phyloP scores from a whole-genome alignment of 169 alveolate species.

The Ichthyophthirius multifiliis region DNA sequence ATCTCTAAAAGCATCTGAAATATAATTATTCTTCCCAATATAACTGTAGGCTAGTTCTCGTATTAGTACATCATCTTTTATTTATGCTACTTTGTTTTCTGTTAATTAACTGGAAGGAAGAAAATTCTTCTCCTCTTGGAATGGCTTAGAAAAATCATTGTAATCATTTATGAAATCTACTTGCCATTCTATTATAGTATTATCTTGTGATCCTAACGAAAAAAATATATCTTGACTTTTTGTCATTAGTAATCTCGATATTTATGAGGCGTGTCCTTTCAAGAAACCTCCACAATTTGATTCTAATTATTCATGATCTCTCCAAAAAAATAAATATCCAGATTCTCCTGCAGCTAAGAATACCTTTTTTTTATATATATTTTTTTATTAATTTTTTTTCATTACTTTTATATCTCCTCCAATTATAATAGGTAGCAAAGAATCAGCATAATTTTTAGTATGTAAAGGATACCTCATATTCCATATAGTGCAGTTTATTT shows the following conservation, averaged over 20 bases:
- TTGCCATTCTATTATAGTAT: slow-evolving; percentile 46
- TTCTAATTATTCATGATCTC: slow-evolving; percentile 49
- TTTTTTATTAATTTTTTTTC: not conserved
- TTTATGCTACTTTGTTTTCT: not conserved
- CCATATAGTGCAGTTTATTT: slow-evolving; percentile 58
- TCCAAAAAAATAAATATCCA: slow-evolving; percentile 60
- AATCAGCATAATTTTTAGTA: slow-evolving; percentile 34
- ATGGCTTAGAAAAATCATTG: slow-evolving; percentile 45
- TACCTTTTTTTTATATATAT: slow-evolving; percentile 7
- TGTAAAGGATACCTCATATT: slow-evolving; percentile 53
- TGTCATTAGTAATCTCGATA: slow-evolving; percentile 45
- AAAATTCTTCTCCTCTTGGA: slow-evolving; percentile 21
- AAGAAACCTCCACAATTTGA: slow-evolving; percentile 56
- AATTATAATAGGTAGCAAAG: slow-evolving; percentile 51
- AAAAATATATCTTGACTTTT: slow-evolving; percentile 46
- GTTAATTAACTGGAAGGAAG: not conserved
- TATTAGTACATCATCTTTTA: slow-evolving; percentile 6
- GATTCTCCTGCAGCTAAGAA: slow-evolving; percentile 66
- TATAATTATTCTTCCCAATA: slow-evolving; percentile 3
- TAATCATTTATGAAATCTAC: slow-evolving; percentile 45
- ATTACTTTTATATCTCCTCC: slow-evolving; percentile 35
- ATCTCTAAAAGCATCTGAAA: slow-evolving; percentile 41
- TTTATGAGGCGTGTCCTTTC: slow-evolving; percentile 62
- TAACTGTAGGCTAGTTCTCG: slow-evolving; percentile 14
- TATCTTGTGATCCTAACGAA: slow-evolving; percentile 57